Evolutionary conservation across 345 rosid genomes (phyloP), one percentile per base, ranked within the genome.

Genomic region (Brassica cretica): DNA sequence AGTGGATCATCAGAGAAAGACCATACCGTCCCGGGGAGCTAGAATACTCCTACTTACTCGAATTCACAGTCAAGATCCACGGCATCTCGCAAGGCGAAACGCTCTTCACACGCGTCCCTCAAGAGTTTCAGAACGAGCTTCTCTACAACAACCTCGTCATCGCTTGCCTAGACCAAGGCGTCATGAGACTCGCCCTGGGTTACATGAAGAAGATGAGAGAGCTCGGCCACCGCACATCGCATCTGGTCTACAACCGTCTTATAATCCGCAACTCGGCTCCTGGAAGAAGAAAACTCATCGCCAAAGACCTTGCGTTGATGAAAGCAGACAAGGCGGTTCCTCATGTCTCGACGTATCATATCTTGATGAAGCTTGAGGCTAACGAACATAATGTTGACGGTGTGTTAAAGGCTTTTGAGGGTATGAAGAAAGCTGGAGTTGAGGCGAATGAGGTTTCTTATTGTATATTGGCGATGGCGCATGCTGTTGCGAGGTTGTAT

Each of bases 171-270:
- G 97, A 80, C 72, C 89, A 93, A 78, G 93, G 96, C 29, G 80
- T 84, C 33, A 77, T 89, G 46, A 88, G 84, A 86, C 91, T 91
- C 69, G 85, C 98, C 1, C 87, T 93, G 10, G 90, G 68, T 9
- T 95, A 90, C 87, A 91, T 93, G 98, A 91, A 91, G 91, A 95
- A 91, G 86, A 91, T 93, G 93, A 88, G 98, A 81, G 97, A 89
- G 80, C 78, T 91, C 27, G 92, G 93, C 70, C 82, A 75, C 61
- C 82, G 92, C 41, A 88, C 94, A 11, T 93, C 98, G 0, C 76
- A 88, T 83, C 82, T 93, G 85, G 83, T 93, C 64, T 91, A 89
- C 84, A 92, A 92, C 66, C 94, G 93, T 80, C 91, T 94, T 19
- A 88, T 92, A 19, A 86, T 91, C 73, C 89, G 86, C 18, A 93